A percentile compares a stretch with the other conserved stretches of the same genome.
Evolutionary conservation across 2,329 filamentous ascomycete genomes (phyloP).

Genomic region (Colletotrichum tamarilloi): DNA sequence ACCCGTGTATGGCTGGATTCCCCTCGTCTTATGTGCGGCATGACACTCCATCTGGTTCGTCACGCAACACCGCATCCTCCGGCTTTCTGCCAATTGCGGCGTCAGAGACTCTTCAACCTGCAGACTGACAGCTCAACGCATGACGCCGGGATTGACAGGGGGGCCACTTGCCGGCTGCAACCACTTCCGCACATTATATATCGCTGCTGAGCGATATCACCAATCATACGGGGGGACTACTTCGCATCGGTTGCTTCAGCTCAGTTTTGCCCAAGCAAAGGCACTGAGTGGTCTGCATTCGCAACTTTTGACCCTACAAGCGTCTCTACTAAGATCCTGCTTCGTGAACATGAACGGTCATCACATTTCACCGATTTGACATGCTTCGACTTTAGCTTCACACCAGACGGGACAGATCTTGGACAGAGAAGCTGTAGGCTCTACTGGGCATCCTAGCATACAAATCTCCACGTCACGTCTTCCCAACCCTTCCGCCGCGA

Average conservation of each 20-base stretch:
- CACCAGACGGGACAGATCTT: not conserved
- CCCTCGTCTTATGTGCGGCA: slow-evolving; percentile 8
- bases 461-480: slow-evolving; percentile 39
- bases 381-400: not conserved
- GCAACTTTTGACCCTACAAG: not conserved
- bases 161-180: slow-evolving; percentile 17
- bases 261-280: not conserved
- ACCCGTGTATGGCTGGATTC: slow-evolving; percentile 2
- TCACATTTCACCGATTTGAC: not conserved
- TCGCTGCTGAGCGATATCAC: not conserved
- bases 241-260: not conserved
- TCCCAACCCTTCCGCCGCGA: slow-evolving; percentile 40
- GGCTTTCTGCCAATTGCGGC: slow-evolving; percentile 13
- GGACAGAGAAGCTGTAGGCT: not conserved
- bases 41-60: slow-evolving; percentile 12
- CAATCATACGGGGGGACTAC: not conserved
- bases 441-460: not conserved
- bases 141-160: slow-evolving; percentile 18
- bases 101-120: not conserved
- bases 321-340: not conserved
- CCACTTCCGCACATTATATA: slow-evolving; percentile 7
- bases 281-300: not conserved
- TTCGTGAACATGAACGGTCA: not conserved
- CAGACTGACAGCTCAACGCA: slow-evolving; percentile 23
- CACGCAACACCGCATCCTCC: not conserved